Percentiles rank a stretch among this genome's conserved stretches.
phyloP scores from a whole-genome alignment of 805 yeast species.

The Lachancea meyersii region DNA sequence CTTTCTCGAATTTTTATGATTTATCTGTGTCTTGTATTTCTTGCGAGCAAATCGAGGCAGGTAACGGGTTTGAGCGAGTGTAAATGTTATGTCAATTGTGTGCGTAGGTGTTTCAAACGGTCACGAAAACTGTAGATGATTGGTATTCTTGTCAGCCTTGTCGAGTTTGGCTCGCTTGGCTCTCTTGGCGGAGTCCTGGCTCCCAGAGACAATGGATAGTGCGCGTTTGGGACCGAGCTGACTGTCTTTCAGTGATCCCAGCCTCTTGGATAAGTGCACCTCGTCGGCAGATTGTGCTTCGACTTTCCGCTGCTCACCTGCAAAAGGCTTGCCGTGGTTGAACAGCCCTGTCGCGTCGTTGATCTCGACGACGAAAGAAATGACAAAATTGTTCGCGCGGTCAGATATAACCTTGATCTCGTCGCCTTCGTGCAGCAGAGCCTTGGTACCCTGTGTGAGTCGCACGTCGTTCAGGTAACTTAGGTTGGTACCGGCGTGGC shows the following conservation, averaged over 20 bases:
- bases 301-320: slow-evolving; percentile 14
- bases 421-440: slow-evolving; percentile 59
- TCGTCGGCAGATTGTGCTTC: slow-evolving; percentile 25
- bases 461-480: slow-evolving; percentile 60
- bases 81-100: no score
- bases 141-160: slow-evolving; percentile 18
- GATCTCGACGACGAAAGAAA: slow-evolving; percentile 49
- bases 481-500: slow-evolving; percentile 75
- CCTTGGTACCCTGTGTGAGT: slow-evolving; percentile 58
- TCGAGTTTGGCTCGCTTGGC: slow-evolving; percentile 31
- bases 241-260: slow-evolving; percentile 14
- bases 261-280: slow-evolving; percentile 16
- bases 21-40: no score
- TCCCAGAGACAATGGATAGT: slow-evolving; percentile 22
- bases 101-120: no score
- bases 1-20: no score
- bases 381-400: slow-evolving; percentile 41
- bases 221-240: slow-evolving; percentile 16
- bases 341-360: slow-evolving; percentile 60
- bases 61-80: no score
- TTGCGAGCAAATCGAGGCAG: no score
- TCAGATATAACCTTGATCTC: slow-evolving; percentile 61
- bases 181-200: slow-evolving; percentile 26
- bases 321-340: slow-evolving; percentile 38
- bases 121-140: slow-evolving; percentile 19